Percentiles rank a stretch among this genome's conserved stretches.
Conservation (phyloP, 2,329 filamentous ascomycete species). For the Cercospora zeae-maydis region DNA sequence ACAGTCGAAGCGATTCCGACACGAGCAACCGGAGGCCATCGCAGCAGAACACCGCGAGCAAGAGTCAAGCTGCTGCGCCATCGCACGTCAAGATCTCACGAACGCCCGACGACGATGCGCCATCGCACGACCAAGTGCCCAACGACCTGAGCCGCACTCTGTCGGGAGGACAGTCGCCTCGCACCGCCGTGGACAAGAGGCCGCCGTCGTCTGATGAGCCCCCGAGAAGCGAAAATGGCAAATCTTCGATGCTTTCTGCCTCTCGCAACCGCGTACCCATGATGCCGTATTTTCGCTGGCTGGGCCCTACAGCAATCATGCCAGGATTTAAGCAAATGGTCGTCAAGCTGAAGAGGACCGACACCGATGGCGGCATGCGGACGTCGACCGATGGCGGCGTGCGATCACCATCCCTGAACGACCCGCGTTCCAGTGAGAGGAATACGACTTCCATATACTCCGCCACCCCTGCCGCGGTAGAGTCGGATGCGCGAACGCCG, state of each 20-base stretch:
- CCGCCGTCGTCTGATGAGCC: conserved; percentile 10
- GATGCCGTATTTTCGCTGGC: conserved; percentile 87
- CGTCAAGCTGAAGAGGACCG: conserved; percentile 65
- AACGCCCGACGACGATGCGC: background rate
- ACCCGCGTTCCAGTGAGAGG: conserved; percentile 18
- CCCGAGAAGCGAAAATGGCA: conserved; percentile 13
- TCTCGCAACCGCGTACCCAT: conserved; percentile 48
- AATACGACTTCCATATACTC: conserved; percentile 25
- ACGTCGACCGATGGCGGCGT: conserved; percentile 47
- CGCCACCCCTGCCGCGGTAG: conserved; percentile 28
- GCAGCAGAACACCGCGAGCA: conserved; percentile 7
- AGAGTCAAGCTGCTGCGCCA: background rate
- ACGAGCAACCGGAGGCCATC: conserved; percentile 5
- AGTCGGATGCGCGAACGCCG: conserved; percentile 43
- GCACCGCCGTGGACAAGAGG: conserved; percentile 4
- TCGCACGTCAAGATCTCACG: background rate
- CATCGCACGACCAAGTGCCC: background rate
- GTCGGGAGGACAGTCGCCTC: conserved; percentile 17
- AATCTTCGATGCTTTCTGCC: conserved; percentile 32
- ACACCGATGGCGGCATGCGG: conserved; percentile 58
- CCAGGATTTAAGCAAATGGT: conserved; percentile 94
- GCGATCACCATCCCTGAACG: conserved; percentile 30
- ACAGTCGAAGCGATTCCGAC: conserved; percentile 21
- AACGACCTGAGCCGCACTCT: conserved; percentile 15
- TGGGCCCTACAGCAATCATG: conserved; percentile 85